Conservation (phyloP, 805 yeast species). For the Lipomyces sp. region DNA sequence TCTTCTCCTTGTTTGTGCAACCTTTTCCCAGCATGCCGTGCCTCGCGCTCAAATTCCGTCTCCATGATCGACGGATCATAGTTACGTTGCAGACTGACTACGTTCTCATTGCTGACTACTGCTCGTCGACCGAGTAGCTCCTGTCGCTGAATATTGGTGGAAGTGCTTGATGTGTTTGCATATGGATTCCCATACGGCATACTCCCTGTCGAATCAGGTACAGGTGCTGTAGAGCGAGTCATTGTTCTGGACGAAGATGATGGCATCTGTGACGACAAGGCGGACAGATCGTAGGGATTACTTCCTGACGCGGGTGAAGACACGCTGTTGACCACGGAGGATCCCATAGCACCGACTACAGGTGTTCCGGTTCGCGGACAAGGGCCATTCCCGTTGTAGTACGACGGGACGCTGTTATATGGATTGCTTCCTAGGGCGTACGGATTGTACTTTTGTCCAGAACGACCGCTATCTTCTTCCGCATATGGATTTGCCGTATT, state of each 20-base stretch:
- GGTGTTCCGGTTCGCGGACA: neutral
- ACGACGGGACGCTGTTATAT: constrained; percentile 22
- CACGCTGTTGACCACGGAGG: neutral
- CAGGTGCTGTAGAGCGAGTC: neutral
- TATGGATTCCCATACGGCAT: neutral
- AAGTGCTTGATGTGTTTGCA: neutral
- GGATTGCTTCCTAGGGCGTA: constrained; percentile 28
- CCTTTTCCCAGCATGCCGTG: constrained; percentile 1
- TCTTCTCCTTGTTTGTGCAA: constrained; percentile 9
- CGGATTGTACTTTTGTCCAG: constrained; percentile 15
- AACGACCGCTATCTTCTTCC: neutral
- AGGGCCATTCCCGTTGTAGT: neutral
- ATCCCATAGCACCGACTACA: neutral
- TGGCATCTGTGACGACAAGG: constrained; percentile 2
- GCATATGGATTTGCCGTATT: neutral
- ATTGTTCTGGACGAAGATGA: neutral
- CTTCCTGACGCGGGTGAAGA: neutral
- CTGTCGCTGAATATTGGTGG: neutral
- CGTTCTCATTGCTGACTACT: neutral
- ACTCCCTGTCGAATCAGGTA: neutral
- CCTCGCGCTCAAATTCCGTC: constrained; percentile 33
- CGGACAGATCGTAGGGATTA: neutral
- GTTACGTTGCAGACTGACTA: neutral
- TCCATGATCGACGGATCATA: constrained; percentile 38
- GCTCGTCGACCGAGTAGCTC: neutral